A percentile compares a stretch with the other conserved stretches of the same genome.
Evolutionary conservation across 805 yeast species (phyloP).

Genomic region (Candida nonsorbophila): DNA sequence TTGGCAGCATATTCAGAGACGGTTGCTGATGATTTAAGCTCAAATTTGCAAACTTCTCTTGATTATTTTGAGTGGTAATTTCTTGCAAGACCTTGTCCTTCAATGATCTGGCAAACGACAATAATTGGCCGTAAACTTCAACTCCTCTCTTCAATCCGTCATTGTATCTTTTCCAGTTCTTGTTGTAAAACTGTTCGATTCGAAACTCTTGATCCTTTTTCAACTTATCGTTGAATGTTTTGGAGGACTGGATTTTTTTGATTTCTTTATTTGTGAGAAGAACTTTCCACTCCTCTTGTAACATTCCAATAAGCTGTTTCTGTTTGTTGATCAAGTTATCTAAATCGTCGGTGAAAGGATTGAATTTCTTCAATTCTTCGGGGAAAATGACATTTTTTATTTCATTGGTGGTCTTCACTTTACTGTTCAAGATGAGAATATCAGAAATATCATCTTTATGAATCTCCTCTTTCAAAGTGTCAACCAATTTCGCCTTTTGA

Average conservation of each 20-base stretch:
- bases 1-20: neutral
- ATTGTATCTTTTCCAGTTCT: constrained; percentile 51
- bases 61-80: constrained; percentile 1
- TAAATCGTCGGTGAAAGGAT: constrained; percentile 59
- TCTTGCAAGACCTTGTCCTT: constrained; percentile 6
- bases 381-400: constrained; percentile 52
- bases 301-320: constrained; percentile 34
- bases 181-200: constrained; percentile 41
- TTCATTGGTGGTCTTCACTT: constrained; percentile 52
- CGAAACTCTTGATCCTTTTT: constrained; percentile 23
- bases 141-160: constrained; percentile 59
- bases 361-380: constrained; percentile 72
- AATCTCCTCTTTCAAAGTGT: constrained; percentile 62
- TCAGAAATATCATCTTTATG: constrained; percentile 84
- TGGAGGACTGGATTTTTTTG: constrained; percentile 39
- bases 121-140: constrained; percentile 55
- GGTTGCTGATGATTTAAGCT: constrained; percentile 1
- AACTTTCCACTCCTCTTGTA: constrained; percentile 24
- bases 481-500: constrained; percentile 57
- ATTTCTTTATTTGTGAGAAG: constrained; percentile 22
- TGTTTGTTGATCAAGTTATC: constrained; percentile 68
- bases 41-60: constrained; percentile 5
- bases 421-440: constrained; percentile 58
- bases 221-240: constrained; percentile 31
- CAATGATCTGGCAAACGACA: constrained; percentile 18